Evolutionary conservation across 1,139 yeast genomes (phyloP).

Genomic region (Suhomyces guaymorum): DNA sequence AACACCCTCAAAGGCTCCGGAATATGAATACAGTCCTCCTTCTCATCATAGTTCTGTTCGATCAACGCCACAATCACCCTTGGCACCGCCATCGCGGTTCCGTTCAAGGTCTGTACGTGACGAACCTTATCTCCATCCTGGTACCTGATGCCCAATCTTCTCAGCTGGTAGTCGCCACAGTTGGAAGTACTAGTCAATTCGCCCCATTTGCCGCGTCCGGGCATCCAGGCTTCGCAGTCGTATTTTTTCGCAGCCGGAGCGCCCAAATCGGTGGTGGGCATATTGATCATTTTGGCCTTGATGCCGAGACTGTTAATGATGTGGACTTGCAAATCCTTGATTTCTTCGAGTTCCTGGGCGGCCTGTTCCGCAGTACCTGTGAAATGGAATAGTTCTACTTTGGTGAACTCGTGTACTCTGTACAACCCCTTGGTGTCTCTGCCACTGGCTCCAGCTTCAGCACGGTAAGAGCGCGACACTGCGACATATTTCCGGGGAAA

Average conservation of each 20-base stretch:
- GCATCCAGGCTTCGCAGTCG: slow-evolving; percentile 99
- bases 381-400: slow-evolving; percentile 91
- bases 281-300: slow-evolving; percentile 76
- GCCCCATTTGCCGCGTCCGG: slow-evolving; percentile 92
- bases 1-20: slow-evolving; percentile 69
- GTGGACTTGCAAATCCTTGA: slow-evolving; percentile 64
- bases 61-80: slow-evolving; percentile 83
- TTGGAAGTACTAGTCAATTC: slow-evolving; percentile 90
- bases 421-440: slow-evolving; percentile 89
- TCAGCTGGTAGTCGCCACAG: slow-evolving; percentile 88
- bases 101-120: slow-evolving; percentile 84
- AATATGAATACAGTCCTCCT: slow-evolving; percentile 52
- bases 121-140: slow-evolving; percentile 36
- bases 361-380: slow-evolving; percentile 51
- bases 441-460: slow-evolving; percentile 98
- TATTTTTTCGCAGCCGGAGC: slow-evolving; percentile 91
- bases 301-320: slow-evolving; percentile 70
- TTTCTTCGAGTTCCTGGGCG: slow-evolving; percentile 53
- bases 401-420: slow-evolving; percentile 96
- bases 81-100: slow-evolving; percentile 96
- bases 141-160: slow-evolving; percentile 73
- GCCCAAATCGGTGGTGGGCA: slow-evolving; percentile 91
- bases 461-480: slow-evolving; percentile 82
- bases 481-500: slow-evolving; percentile 72
- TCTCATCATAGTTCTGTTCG: slow-evolving; percentile 77